A percentile compares a stretch with the other conserved stretches of the same genome.
Conservation (phyloP, 345 rosid species). For the Triadica sebifera region DNA sequence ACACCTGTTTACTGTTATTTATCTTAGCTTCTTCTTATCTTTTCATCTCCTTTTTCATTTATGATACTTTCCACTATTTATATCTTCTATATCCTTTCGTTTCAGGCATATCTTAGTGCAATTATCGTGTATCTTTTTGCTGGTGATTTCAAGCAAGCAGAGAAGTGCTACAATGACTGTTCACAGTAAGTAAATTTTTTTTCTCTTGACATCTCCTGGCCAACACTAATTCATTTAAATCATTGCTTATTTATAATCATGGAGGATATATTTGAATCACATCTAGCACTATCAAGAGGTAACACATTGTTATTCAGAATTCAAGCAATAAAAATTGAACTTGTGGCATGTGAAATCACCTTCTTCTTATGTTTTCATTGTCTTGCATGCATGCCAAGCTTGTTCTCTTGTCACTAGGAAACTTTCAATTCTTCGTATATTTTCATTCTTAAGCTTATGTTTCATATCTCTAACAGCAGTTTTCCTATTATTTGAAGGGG, state of each 20-base stretch:
- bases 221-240: neutral
- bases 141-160: conserved; percentile 85
- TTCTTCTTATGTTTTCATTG: conserved; percentile 1
- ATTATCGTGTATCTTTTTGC: conserved; percentile 82
- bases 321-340: neutral
- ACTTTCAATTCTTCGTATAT: neutral
- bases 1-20: neutral
- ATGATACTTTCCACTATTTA: too few relatives aligned
- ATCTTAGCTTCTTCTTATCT: neutral
- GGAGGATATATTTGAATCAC: neutral
- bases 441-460: neutral
- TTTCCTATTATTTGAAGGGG: neutral
- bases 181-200: conserved; percentile 74
- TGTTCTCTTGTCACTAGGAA: neutral
- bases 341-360: neutral
- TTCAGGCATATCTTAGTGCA: conserved; percentile 96
- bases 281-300: neutral
- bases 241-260: conserved; percentile 7
- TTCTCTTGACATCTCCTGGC: neutral
- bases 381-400: neutral
- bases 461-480: neutral
- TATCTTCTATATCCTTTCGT: conserved; percentile 11
- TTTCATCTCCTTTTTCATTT: neutral
- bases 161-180: conserved; percentile 93
- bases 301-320: neutral